Percentiles rank a stretch among this genome's conserved stretches.
Evolutionary conservation across 495 filamentous ascomycete genomes (phyloP).

Genomic region (Hypoxylon fragiforme): DNA sequence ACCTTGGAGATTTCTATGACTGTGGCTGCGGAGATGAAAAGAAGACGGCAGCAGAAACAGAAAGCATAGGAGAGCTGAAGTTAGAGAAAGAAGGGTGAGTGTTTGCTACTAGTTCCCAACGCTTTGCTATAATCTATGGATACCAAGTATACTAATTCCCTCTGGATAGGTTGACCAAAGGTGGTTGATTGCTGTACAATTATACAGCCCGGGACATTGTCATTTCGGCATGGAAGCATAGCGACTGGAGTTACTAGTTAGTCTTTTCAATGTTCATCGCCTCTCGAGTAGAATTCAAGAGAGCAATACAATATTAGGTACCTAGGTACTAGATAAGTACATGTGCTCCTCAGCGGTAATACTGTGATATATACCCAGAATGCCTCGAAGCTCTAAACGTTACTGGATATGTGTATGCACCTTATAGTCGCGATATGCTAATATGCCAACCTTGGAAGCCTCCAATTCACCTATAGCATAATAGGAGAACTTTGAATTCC

Average conservation of each 20-base stretch:
- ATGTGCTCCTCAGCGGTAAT: no score
- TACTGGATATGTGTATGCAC: no score
- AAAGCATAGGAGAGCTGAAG: conserved; percentile 28
- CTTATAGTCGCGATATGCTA: no score
- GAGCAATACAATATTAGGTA: neutral
- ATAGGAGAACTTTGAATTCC: no score
- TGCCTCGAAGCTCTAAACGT: no score
- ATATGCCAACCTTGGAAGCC: no score
- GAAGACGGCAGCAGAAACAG: conserved; percentile 39
- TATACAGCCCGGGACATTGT: neutral
- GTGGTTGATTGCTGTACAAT: conserved; percentile 15
- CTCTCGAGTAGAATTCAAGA: neutral
- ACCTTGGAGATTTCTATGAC: conserved; percentile 91
- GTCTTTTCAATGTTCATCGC: neutral
- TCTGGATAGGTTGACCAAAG: conserved; percentile 19
- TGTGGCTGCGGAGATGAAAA: conserved; percentile 87
- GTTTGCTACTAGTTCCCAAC: neutral
- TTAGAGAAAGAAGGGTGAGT: conserved; percentile 48
- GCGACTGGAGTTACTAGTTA: conserved; percentile 19
- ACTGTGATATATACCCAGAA: no score
- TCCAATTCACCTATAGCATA: no score
- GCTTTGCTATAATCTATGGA: neutral
- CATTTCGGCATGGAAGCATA: conserved; percentile 9
- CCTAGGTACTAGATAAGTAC: no score
- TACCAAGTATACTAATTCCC: conserved; percentile 7